Evolutionary conservation across 2,329 filamentous ascomycete species (phyloP), one percentile per base, ranked within the genome.

Genomic region (Tympanopsis confertula): DNA sequence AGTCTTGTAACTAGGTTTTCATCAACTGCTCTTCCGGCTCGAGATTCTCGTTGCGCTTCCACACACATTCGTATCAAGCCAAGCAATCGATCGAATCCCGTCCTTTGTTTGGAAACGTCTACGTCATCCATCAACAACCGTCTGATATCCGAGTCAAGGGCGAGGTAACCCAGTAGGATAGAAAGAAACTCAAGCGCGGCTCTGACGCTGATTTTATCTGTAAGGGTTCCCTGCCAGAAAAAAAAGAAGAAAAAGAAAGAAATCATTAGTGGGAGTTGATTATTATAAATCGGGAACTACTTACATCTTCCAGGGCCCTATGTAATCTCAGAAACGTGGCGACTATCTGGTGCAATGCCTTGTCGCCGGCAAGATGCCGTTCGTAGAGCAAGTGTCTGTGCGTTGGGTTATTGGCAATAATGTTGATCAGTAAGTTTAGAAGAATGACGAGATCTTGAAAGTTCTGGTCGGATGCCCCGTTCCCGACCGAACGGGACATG

Each of bases 131-230:
- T 54, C 24, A 76, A 59, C 19, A 58, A 60, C 35, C 59, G 54
- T 35, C 65, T 59, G 5, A 66, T 61, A 3, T 63, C 58, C 10
- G 56, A 48, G 36, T 65, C 58, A 19, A 91, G 65, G 47, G 78
- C 87, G 18, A 95, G 62, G 46, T 87, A 91, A 14, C 86, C 86
- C 2, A 96, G 68, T 4, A 94, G 66, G 13, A 95, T 79, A 1
- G 86, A 79, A 18, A 95, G 67, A 54, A 94, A 95, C 13, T 86
- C 88, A 54, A 89, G 78, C 2, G 83, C 80, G 19, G 96, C 86
- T 47, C 88, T 86, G 37, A 82, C 70, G 42, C 83, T 78, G 19
- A 79, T 80, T 52, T 88, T 85, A 50, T 86, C 74, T 39, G 79
- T 70, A 1, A 79, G 82, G 48, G 82, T 76, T 41, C 77, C 78